Percentiles rank a stretch among this genome's conserved stretches.
Evolutionary conservation across 495 filamentous ascomycete species (phyloP).

Genomic region (Hyaloscypha hepaticicola): DNA sequence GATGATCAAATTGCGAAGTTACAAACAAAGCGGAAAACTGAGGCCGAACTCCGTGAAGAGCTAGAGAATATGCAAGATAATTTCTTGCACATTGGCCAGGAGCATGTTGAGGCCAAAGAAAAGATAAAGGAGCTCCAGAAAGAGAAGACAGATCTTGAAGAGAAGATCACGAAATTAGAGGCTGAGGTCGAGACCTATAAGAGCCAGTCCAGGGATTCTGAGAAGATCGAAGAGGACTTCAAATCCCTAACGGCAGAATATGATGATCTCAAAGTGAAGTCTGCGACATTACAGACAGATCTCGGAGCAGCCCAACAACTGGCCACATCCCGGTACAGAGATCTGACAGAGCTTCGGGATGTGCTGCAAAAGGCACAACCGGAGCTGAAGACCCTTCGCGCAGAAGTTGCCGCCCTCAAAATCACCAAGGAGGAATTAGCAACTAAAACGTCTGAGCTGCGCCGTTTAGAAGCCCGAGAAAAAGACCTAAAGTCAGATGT

Average conservation of each 20-base stretch:
- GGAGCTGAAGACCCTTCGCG: conserved; percentile 72
- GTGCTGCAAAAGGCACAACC: conserved; percentile 82
- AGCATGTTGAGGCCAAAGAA: conserved; percentile 81
- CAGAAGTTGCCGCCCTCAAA: conserved; percentile 73
- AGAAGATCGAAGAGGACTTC: conserved; percentile 57
- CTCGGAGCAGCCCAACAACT: conserved; percentile 82
- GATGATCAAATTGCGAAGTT: conserved; percentile 53
- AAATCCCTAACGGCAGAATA: conserved; percentile 66
- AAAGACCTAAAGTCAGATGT: conserved; percentile 77
- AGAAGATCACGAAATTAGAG: conserved; percentile 64
- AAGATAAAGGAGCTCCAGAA: conserved; percentile 65
- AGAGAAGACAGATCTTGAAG: conserved; percentile 59
- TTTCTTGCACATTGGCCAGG: conserved; percentile 69
- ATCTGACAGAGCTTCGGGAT: conserved; percentile 74
- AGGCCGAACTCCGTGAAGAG: conserved; percentile 83
- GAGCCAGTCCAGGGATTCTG: conserved; percentile 37
- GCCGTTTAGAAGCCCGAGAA: conserved; percentile 72
- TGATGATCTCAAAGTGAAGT: conserved; percentile 69
- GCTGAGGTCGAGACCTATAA: conserved; percentile 52
- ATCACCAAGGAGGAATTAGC: conserved; percentile 68
- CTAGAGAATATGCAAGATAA: conserved; percentile 81
- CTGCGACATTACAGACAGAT: conserved; percentile 73
- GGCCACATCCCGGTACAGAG: conserved; percentile 82
- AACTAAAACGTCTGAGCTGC: conserved; percentile 66
- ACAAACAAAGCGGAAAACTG: conserved; percentile 63